Evolutionary conservation across 306 rosid species (phyloP).

Genomic region (Gleditsia sinensis): DNA sequence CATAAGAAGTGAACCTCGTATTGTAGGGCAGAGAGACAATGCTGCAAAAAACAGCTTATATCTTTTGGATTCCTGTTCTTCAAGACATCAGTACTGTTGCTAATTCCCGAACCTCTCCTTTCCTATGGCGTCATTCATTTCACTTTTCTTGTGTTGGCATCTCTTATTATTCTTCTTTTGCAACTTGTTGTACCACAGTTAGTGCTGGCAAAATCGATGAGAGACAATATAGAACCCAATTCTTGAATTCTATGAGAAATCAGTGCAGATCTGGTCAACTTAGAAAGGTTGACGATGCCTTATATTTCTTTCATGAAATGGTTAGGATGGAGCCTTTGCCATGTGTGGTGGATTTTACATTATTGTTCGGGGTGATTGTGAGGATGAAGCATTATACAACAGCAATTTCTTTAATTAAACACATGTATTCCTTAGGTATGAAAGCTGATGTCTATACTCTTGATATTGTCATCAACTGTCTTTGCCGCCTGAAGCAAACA

Average conservation of each 20-base stretch:
- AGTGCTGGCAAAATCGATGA: neutral
- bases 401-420: conserved; percentile 3
- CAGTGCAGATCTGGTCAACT: neutral
- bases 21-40: neutral
- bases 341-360: neutral
- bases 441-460: neutral
- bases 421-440: neutral
- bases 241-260: neutral
- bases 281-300: neutral
- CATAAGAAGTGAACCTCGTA: neutral
- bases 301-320: neutral
- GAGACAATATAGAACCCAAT: neutral
- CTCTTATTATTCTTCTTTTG: neutral
- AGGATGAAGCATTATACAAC: conserved; percentile 5
- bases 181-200: neutral
- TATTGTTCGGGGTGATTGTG: conserved; percentile 11
- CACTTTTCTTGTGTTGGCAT: neutral
- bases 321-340: neutral
- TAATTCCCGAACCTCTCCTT: neutral
- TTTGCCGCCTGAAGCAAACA: neutral
- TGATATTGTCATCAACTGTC: conserved; percentile 3
- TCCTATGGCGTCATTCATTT: neutral
- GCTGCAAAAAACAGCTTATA: neutral
- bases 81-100: neutral
- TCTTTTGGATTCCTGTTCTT: neutral